These are phyloP conservation scores for Bauhinia variegata DNA, from an alignment of 306 rosid species.

Conservation along the genomic window DNA sequence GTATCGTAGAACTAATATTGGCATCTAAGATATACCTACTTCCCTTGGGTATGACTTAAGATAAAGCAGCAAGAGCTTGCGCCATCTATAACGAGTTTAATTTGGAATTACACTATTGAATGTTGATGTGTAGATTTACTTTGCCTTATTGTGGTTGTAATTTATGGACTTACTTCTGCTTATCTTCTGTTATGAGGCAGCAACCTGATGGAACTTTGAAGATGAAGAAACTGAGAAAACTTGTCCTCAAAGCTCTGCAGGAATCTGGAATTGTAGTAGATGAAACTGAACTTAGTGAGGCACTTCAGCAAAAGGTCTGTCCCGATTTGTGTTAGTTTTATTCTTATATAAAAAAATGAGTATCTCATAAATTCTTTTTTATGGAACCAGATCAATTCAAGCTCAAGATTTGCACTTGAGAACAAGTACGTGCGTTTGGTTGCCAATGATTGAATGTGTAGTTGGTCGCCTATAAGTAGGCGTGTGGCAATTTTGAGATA, in stretches of 20 bases:
- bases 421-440: conserved; percentile 69
- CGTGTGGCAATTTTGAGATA: conserved; percentile 20
- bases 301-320: conserved; percentile 71
- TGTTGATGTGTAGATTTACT: conserved; percentile 4
- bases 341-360: neutral
- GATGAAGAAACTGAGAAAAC: conserved; percentile 73
- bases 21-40: conserved; percentile 14
- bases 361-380: conserved; percentile 21
- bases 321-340: neutral
- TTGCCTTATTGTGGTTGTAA: neutral
- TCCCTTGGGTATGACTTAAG: neutral
- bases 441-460: conserved; percentile 49
- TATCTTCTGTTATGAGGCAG: conserved; percentile 50
- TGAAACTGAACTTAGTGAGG: conserved; percentile 53
- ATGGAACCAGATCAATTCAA: conserved; percentile 71
- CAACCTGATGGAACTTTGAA: conserved; percentile 76
- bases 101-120: neutral
- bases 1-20: conserved; percentile 15
- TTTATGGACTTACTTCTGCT: conserved; percentile 3
- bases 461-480: conserved; percentile 4
- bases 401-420: conserved; percentile 74
- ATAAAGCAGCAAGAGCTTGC: conserved; percentile 15
- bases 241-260: conserved; percentile 56
- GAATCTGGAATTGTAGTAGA: conserved; percentile 69
- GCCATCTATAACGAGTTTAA: conserved; percentile 1